Percentiles rank a stretch among this genome's conserved stretches.
Evolutionary conservation across 495 filamentous ascomycete genomes (phyloP).

Genomic region (Ascobolus immersus): DNA sequence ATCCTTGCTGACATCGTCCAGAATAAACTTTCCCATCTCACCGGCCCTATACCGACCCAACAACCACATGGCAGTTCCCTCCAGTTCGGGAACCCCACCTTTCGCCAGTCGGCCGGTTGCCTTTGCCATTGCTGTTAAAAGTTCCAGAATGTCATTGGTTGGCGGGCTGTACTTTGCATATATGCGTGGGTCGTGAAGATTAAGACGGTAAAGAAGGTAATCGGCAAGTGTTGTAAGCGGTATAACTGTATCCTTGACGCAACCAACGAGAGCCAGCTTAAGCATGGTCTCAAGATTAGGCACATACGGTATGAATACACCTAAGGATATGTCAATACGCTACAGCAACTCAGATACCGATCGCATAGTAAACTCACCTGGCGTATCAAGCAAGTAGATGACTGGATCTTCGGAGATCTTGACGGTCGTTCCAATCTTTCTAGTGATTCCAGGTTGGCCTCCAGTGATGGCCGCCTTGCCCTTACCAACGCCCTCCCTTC

Average conservation of each 20-base stretch:
- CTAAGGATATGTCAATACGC: conserved; percentile 10
- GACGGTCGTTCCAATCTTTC: conserved; percentile 59
- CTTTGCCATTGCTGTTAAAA: conserved; percentile 40
- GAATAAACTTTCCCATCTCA: conserved; percentile 43
- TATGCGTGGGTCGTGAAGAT: conserved; percentile 24
- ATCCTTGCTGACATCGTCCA: conserved; percentile 50
- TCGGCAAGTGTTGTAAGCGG: conserved; percentile 52
- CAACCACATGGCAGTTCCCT: conserved; percentile 55
- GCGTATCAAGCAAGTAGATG: conserved; percentile 47
- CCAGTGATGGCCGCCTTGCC: conserved; percentile 59
- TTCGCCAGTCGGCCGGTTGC: conserved; percentile 53
- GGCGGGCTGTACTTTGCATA: conserved; percentile 43
- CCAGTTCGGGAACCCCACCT: conserved; percentile 44
- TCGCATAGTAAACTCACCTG: conserved; percentile 11
- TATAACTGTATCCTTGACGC: conserved; percentile 71
- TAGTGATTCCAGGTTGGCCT: conserved; percentile 64
- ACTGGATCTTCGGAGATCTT: conserved; percentile 42
- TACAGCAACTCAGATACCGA: neutral
- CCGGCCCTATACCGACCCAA: conserved; percentile 67
- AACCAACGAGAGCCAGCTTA: conserved; percentile 68
- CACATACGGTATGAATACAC: conserved; percentile 85
- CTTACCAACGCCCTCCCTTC: conserved; percentile 35
- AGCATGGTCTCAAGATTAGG: conserved; percentile 66
- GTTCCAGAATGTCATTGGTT: conserved; percentile 54
- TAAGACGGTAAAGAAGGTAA: conserved; percentile 68